These are phyloP conservation scores for Trichoderma harzianum DNA, from an alignment of 2,329 filamentous ascomycete species.

Conservation along the genomic window DNA sequence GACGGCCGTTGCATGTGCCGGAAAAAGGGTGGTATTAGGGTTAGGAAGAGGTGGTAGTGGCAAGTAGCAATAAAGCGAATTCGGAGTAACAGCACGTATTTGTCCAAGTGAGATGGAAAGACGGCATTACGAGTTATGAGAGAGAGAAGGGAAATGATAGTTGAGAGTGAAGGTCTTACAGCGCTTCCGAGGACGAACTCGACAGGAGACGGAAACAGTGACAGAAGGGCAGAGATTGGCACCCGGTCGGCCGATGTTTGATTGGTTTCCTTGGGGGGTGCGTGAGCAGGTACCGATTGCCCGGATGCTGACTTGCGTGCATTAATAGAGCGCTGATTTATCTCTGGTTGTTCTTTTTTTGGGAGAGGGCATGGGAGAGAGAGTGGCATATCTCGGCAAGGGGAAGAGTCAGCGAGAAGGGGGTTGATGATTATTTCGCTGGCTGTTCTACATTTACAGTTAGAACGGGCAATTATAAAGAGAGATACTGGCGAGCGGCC, in stretches of 20 bases:
- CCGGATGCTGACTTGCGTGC: slow-evolving; percentile 1
- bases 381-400: not conserved
- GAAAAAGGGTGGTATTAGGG: not conserved
- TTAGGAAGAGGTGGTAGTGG: not conserved
- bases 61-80: not conserved
- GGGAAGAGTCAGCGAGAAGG: not conserved
- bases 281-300: not conserved
- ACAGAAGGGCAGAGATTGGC: not conserved
- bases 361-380: not conserved
- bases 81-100: not conserved
- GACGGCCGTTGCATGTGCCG: not conserved
- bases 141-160: not conserved
- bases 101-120: not conserved
- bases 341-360: not conserved
- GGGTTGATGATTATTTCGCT: no score
- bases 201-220: not conserved
- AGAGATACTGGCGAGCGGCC: not conserved
- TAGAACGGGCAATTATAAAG: not conserved
- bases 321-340: not conserved
- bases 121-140: not conserved
- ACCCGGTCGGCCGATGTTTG: not conserved
- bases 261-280: not conserved
- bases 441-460: not conserved
- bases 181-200: not conserved
- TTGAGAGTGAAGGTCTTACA: not conserved